A percentile compares a stretch with the other conserved stretches of the same genome.
Conservation (phyloP, 768 basidiomycete genomes). For the Suillus bovinus region DNA sequence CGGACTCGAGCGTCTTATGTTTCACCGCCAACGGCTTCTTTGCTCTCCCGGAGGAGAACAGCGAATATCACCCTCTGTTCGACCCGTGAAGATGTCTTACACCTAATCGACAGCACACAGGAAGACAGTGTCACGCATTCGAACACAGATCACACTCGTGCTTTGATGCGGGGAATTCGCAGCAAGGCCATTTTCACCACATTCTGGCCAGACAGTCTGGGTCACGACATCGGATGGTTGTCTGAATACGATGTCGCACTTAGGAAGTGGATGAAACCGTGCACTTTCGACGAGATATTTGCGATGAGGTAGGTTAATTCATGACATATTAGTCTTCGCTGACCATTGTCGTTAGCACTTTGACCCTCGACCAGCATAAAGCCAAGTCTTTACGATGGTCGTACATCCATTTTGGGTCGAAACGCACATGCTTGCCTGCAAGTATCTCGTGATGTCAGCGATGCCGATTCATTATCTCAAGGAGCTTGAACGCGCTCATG, state of each 20-base stretch:
- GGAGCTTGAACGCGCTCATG: neutral
- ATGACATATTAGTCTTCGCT: neutral
- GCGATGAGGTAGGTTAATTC: neutral
- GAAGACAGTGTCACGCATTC: neutral
- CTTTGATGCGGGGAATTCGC: neutral
- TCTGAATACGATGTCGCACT: neutral
- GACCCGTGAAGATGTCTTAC: neutral
- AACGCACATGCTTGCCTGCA: neutral
- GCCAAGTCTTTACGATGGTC: neutral
- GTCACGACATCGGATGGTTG: neutral
- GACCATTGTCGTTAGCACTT: neutral
- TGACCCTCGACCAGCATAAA: neutral
- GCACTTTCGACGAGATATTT: neutral
- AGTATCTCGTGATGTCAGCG: neutral
- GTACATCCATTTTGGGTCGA: neutral
- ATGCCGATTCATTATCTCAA: neutral
- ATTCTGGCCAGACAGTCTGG: neutral
- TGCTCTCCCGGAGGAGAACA: neutral
- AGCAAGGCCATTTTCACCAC: neutral
- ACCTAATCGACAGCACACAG: neutral
- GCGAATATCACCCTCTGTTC: neutral
- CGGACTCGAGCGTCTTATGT: neutral
- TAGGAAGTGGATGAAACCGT: neutral
- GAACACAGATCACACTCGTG: neutral
- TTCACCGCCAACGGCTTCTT: neutral